Base-by-base conservation (phyloP, 1,284 basidiomycete genomes). In the Kalmanozyma brasiliensis region DNA sequence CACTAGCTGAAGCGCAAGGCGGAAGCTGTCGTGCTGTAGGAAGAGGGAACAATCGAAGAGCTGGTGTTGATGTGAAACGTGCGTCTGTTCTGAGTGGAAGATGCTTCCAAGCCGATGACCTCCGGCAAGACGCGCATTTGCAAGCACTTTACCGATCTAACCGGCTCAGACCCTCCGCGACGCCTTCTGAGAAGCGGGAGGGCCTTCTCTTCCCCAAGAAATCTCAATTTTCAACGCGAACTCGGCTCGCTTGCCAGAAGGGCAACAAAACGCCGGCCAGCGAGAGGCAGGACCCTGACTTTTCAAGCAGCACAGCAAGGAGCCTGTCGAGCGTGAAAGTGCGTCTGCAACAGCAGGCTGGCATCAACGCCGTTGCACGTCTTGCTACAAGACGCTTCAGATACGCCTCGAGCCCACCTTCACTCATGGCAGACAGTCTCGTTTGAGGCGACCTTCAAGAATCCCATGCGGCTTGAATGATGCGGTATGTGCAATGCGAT, bases 81-180 rank as follows among this genome's bases (percentile, higher is more conserved):
- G 14, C 19, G n/a, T 17, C 26, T 40, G 13, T 22, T 49, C 13
- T 29, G n/a, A 19, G 26, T 37, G 22, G 14, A 24, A 20, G n/a
- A 22, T 32, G 22, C 5, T 14, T 24, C 46, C 19, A 30, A 36
- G 10, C 29, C 37, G 22, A 33, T 22, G 36, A 14, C 11, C 38
- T 49, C 48, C 48, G 48, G 47, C 30, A 19, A 34, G 20, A 14
- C 7, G 17, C 8, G 11, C 22, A 6, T 10, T 8, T 30, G n/a
- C 26, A 24, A 26, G 17, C 19, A 40, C 38, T 20, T 49, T 49
- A 32, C 48, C 48, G 38, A 49, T 34, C 48, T 49, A 49, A 26
- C 48, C 48, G 48, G 48, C 38, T 20, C 48, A 7, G 26, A 11
- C 26, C 17, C 40, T 29, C 26, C 19, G 30, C 22, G 19, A 9